Evolutionary conservation across 495 filamentous ascomycete genomes (phyloP), one percentile per base, ranked within the genome.

Genomic region (Podospora conica): DNA sequence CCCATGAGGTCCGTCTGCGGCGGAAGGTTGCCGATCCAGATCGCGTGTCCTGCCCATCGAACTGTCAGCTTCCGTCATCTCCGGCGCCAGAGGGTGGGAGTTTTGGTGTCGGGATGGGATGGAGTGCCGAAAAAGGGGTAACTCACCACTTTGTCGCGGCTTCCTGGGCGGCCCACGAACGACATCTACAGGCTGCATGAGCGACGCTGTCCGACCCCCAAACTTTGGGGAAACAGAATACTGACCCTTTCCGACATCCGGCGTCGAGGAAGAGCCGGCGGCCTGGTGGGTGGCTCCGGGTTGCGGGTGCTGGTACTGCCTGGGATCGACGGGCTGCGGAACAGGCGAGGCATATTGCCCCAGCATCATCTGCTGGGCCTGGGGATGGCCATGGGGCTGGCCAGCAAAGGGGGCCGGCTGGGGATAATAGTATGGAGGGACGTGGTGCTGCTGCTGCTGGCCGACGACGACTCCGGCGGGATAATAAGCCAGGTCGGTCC

Each of bases 1-100:
- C 87, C 89, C 66, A 90, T 85, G 29, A 98, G 82, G 29, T 84
- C 87, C 9, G 92, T 88, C 56, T 88, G 88, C 0, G 91, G 89
- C 7, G 95, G 93, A 0, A 98, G 81, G 76, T 98, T 98, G 24
- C 95, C 95, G 23, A 97, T 92, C 95, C 95, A 98, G 24, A 98
- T 86, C 4, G 95, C 94, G 76, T 97, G 91, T 3, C 95, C 95
- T 84, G 58, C 12, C 3, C 29, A 58, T 53, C 55, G 31, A 63
- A 63, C 23, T 60, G 29, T 73, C 65, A 71, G 67, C 58, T 24
- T 62, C 29, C 10, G n/a, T 59, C 55, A 8, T 33, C 18, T 29
- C 48, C 58, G 28, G 58, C 53, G 54, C 29, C 18, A 12, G 20
- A 53, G 22, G 20, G 33, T 9, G 23, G 48, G n/a, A 27, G 8